Conservation (phyloP, 805 yeast genomes). For the Pichia cabralensis region DNA sequence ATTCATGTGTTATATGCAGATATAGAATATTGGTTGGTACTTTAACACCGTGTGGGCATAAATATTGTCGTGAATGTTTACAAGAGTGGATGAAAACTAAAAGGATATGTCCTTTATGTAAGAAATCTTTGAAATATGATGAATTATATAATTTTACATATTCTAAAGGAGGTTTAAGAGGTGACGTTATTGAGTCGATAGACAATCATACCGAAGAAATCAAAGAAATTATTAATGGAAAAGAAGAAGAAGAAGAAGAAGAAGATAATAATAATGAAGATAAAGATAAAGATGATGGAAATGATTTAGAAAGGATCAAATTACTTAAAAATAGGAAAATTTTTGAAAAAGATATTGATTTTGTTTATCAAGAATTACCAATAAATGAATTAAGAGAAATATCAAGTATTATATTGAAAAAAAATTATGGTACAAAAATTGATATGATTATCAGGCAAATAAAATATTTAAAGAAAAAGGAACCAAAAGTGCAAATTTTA, state of each 20-base stretch:
- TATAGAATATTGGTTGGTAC: constrained; percentile 64
- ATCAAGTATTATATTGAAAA: constrained; percentile 30
- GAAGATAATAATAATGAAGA: constrained; percentile 5
- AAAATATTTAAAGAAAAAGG: constrained; percentile 46
- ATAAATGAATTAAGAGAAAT: constrained; percentile 35
- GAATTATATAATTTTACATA: constrained; percentile 66
- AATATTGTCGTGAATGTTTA: constrained; percentile 76
- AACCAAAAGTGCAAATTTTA: constrained; percentile 65
- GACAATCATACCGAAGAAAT: constrained; percentile 3
- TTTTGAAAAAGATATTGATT: constrained; percentile 26
- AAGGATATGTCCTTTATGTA: constrained; percentile 75
- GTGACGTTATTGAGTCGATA: constrained; percentile 28
- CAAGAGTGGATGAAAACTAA: constrained; percentile 53
- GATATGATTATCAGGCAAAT: constrained; percentile 73
- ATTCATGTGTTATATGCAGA: constrained; percentile 72
- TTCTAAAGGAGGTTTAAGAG: constrained; percentile 41
- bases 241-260: constrained; percentile 1
- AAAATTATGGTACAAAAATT: constrained; percentile 73
- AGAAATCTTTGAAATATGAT: constrained; percentile 33
- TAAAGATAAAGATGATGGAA: constrained; percentile 6
- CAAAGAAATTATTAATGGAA: constrained; percentile 16
- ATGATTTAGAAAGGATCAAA: constrained; percentile 12
- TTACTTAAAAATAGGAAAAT: constrained; percentile 16
- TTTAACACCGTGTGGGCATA: constrained; percentile 85
- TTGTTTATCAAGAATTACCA: constrained; percentile 38